Evolutionary conservation across 345 rosid genomes (phyloP).

Genomic region (Citrus unshiu): DNA sequence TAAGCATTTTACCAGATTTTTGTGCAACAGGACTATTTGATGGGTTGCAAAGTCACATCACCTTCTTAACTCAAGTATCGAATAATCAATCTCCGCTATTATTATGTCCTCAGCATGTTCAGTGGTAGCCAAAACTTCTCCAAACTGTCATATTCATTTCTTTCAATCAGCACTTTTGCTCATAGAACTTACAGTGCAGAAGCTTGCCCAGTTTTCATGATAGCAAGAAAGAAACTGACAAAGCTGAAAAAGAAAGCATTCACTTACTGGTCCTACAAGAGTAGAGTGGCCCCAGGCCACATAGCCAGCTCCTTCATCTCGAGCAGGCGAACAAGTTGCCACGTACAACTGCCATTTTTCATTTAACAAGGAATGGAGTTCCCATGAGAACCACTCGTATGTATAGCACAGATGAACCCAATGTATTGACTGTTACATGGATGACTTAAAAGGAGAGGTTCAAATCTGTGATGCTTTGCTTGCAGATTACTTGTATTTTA

Average conservation of each 20-base stretch:
- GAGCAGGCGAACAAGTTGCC: conserved; percentile 93
- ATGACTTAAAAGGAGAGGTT: neutral
- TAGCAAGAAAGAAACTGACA: neutral
- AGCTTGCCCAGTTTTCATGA: neutral
- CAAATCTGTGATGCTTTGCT: neutral
- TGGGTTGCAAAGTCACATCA: conserved; percentile 18
- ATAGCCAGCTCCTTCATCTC: conserved; percentile 69
- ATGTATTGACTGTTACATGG: neutral
- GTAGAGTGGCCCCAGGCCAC: conserved; percentile 99
- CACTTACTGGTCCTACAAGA: conserved; percentile 80
- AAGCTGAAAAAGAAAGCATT: neutral
- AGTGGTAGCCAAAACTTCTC: conserved; percentile 83
- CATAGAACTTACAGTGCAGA: neutral
- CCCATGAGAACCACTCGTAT: neutral
- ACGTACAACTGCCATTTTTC: conserved; percentile 64
- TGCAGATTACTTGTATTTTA: neutral
- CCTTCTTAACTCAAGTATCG: conserved; percentile 74
- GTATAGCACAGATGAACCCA: neutral
- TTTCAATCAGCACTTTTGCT: neutral
- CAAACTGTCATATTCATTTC: conserved; percentile 54
- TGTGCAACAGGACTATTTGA: neutral
- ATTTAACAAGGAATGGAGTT: conserved; percentile 5
- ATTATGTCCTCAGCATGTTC: conserved; percentile 76
- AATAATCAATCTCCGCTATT: conserved; percentile 80
- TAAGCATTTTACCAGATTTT: neutral